These are phyloP conservation scores for Colletotrichum tamarilloi DNA, from an alignment of 2,329 filamentous ascomycete species.

Conservation along the genomic window DNA sequence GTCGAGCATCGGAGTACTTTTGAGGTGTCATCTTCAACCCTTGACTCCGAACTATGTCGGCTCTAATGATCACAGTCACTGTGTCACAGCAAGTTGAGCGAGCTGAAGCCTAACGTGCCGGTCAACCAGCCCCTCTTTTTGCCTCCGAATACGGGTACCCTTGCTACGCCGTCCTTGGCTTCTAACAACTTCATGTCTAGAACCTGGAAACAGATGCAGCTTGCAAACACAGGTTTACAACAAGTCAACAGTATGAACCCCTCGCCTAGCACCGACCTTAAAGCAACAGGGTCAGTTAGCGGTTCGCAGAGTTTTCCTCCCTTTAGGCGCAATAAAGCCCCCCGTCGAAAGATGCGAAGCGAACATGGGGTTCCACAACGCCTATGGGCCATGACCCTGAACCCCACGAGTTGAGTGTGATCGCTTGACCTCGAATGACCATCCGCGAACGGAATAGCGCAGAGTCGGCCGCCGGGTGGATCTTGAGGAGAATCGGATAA, in stretches of 20 bases:
- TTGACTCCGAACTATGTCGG: not conserved
- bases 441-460: slow-evolving; percentile 16
- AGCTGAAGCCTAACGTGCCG: not conserved
- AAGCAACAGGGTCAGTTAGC: not conserved
- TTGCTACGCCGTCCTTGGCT: not conserved
- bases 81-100: not conserved
- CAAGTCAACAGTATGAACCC: not conserved
- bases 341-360: not conserved
- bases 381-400: not conserved
- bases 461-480: slow-evolving; percentile 17
- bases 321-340: not conserved
- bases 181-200: not conserved
- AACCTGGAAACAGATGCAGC: not conserved
- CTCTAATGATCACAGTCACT: not conserved
- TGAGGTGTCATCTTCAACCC: not conserved
- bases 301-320: not conserved
- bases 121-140: not conserved
- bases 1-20: not conserved
- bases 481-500: not conserved
- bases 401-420: not conserved
- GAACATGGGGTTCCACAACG: not conserved
- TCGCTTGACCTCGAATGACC: slow-evolving; percentile 8
- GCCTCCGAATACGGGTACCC: not conserved
- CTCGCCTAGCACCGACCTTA: not conserved
- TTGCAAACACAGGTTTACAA: not conserved